Conservation (phyloP, 2,329 filamentous ascomycete genomes). For the Hymenoscyphus repandus region DNA sequence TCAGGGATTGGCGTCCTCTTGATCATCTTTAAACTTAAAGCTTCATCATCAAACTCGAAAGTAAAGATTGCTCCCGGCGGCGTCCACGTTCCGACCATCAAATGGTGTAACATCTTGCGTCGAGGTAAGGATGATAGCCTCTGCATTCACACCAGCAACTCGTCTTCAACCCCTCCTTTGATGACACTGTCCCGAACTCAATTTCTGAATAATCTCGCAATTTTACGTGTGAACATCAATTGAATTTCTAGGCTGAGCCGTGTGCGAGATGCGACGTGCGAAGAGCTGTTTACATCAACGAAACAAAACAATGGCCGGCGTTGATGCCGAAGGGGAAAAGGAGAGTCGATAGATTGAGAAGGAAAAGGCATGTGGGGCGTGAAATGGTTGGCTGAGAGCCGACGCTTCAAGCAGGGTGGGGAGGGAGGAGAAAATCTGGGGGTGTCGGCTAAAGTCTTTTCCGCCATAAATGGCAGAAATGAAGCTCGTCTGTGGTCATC, state of each 20-base stretch:
- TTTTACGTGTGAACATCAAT: background rate
- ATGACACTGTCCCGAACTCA: too few relatives aligned
- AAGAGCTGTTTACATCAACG: background rate
- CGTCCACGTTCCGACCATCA: conserved; percentile 92
- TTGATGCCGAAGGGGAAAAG: background rate
- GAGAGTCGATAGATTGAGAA: background rate
- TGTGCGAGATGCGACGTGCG: too few relatives aligned
- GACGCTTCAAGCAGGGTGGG: too few relatives aligned
- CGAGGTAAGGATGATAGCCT: background rate
- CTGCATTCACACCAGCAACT: background rate
- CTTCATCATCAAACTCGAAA: conserved; percentile 80
- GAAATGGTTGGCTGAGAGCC: background rate
- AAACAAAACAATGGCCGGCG: background rate
- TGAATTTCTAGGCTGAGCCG: too few relatives aligned
- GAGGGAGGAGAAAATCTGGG: background rate
- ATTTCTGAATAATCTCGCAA: background rate
- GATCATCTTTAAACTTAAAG: conserved; percentile 65
- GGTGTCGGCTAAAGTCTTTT: background rate
- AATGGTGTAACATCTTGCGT: conserved; percentile 68
- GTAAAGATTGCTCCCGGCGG: conserved; percentile 87
- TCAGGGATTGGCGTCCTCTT: conserved; percentile 77
- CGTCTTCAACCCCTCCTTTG: background rate
- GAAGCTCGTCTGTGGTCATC: background rate
- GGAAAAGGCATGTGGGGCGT: background rate
- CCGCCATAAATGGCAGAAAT: background rate